Base-by-base conservation (phyloP, 305 asterid species). In the Salvia sclarea region DNA sequence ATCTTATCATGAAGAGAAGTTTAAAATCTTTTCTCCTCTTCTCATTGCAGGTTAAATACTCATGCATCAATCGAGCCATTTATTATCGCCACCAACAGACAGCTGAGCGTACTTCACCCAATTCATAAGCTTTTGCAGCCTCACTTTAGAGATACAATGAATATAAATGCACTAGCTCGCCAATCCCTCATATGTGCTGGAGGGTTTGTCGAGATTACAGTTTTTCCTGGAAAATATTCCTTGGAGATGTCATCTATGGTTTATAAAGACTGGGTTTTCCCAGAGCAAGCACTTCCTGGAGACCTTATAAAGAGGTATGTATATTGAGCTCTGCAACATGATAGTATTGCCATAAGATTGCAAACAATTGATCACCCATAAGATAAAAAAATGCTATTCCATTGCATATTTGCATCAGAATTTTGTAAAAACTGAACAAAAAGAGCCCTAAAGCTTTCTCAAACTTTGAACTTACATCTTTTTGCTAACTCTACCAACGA, bases 41-140 rank as follows among this genome's bases (percentile, higher is more conserved):
- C 45, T 58, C 30, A 30, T 20, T 44, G 65, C 83, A 92, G 96
- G 98, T 76, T 92, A 61, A 62, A 78, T 40, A 92, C 97, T 7
- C 98, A 92, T 76, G 86, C 92, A 3, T 78, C 80, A 43, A 87
- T 89, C 0, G 96, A 92, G 86, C 96, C 98, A 55, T 80, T 89
- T 68, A 84, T 87, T 59, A 86, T 92, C 22, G 94, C 96, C 71
- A 81, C 95, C 52, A 84, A 86, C 69, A 73, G 96, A 79, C 90
- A 85, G 76, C 83, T 89, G 57, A 87, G 98, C 17, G 64, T 83
- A 22, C 81, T 92, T 69, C 98, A 92, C 75, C 96, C 96, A 0
- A 83, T 92, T 70, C 72, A 92, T 77, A 86, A 92, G 84, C 89
- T 89, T 44, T 76, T 89, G 68, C 85, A 81, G 66, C 95, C 96